Conservation (phyloP, 2,329 filamentous ascomycete species). For the Penicillium sp. region DNA sequence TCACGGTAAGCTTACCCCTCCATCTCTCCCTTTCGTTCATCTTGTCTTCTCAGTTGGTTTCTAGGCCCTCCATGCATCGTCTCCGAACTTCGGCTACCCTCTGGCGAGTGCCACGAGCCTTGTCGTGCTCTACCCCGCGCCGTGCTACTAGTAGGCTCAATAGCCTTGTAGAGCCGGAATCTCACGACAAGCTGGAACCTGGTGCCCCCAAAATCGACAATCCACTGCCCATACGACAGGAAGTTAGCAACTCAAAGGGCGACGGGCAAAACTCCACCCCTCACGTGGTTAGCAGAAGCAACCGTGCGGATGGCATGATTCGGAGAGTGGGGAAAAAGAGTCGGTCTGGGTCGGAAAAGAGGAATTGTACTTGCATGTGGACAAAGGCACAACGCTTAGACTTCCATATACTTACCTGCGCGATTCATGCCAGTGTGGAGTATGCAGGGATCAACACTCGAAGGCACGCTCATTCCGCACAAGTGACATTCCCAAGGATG, state of each 20-base stretch:
- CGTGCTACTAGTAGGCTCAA: conserved; percentile 10
- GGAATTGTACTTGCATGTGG: conserved; percentile 4
- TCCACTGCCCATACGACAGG: neutral
- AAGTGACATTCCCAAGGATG: conserved; percentile 58
- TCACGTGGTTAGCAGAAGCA: neutral
- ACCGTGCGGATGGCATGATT: neutral
- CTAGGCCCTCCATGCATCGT: conserved; percentile 6
- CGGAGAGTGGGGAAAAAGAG: neutral
- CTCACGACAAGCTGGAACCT: neutral
- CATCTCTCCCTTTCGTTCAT: neutral
- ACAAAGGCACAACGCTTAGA: neutral
- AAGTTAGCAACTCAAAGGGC: neutral
- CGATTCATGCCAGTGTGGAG: conserved; percentile 54
- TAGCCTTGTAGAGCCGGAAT: neutral
- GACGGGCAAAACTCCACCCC: neutral
- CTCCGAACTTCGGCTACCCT: neutral
- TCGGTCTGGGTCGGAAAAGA: neutral
- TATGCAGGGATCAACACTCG: conserved; percentile 57
- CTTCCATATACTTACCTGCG: conserved; percentile 42
- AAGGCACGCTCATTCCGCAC: conserved; percentile 64
- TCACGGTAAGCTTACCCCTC: neutral
- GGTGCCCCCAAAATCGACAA: neutral
- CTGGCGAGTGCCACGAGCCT: conserved; percentile 9
- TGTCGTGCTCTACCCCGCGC: neutral
- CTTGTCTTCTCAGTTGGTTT: neutral